Base-by-base conservation (phyloP, 441 rosid species). In the Erodium trifolium region DNA sequence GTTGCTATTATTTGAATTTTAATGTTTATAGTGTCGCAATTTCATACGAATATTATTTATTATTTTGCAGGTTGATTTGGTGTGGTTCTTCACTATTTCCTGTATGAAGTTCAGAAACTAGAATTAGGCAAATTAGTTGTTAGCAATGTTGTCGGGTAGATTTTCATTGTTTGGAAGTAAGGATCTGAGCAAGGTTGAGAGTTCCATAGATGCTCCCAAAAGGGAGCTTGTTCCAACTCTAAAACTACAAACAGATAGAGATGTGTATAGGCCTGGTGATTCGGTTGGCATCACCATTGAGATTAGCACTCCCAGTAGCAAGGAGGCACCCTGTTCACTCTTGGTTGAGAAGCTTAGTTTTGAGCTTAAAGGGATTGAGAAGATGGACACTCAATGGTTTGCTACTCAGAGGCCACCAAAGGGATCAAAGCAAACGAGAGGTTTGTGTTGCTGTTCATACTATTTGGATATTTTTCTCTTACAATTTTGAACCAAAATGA, bases 221-320 rank as follows among this genome's bases (percentile, higher is more conserved):
- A 79, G 59, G 67, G 73, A 79, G 64, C 53, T 76, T 53, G 66
- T 68, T 66, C 96, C 96, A 12, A 76, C 78, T 17, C 73, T 91
- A 2, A 87, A 77, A 63, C 71, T 91, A 63, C 82, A 80, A 63
- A 82, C 90, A 0, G 96, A 91, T 76, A 83, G 77, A 78, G 89
- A 91, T 72, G 91, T 88, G 10, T 94, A 94, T 66, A 86, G 96
- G 77, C 97, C 99, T 64, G 97, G 96, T 19, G 99, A 91, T 74
- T 80, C 82, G 49, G 49, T 94, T 53, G 79, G 74, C 77, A 79
- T 86, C 37, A 90, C 91, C 8, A 68, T 91, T 17, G 96, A 90
- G 81, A 84, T 91, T 70, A 78, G 73, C 70, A 80, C 79, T 49
- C 78, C 86, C 49, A 47, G 12, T 35, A 70, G 67, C 55, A 78